Evolutionary conservation across 495 filamentous ascomycete species (phyloP).

Genomic region (Diplogelasinospora grovesii): DNA sequence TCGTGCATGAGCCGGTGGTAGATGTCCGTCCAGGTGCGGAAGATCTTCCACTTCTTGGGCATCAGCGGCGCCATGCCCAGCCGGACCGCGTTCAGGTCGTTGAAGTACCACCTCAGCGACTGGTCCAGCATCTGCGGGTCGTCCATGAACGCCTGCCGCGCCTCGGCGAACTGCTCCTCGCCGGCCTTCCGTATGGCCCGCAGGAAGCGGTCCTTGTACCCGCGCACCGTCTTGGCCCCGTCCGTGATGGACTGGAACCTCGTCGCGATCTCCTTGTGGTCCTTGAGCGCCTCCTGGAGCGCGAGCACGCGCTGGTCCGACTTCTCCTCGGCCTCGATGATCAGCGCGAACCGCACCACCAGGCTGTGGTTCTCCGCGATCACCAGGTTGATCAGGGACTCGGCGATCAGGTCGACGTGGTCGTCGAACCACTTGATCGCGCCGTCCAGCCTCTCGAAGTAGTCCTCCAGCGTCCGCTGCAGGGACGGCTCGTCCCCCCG

Average conservation of each 20-base stretch:
- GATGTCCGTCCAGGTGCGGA: constrained; percentile 78
- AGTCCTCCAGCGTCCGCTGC: constrained; percentile 74
- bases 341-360: constrained; percentile 82
- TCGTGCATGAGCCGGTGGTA: constrained; percentile 95
- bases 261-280: constrained; percentile 87
- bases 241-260: constrained; percentile 92
- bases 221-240: constrained; percentile 82
- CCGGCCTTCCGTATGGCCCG: constrained; percentile 68
- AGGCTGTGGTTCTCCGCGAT: constrained; percentile 77
- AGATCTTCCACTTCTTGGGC: constrained; percentile 97
- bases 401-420: constrained; percentile 77
- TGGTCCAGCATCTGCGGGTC: constrained; percentile 83
- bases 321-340: constrained; percentile 94
- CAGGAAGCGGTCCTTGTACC: constrained; percentile 94
- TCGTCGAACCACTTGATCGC: constrained; percentile 93
- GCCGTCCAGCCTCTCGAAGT: constrained; percentile 81
- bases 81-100: constrained; percentile 87
- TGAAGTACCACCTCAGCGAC: constrained; percentile 89
- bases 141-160: constrained; percentile 66
- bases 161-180: constrained; percentile 65
- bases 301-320: constrained; percentile 86
- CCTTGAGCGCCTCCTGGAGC: constrained; percentile 86
- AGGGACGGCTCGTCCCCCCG: constrained; percentile 64
- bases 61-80: constrained; percentile 82
- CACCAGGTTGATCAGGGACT: constrained; percentile 83